A percentile compares a stretch with the other conserved stretches of the same genome.
These are phyloP conservation scores for Plasmodium falciparum DNA, from an alignment of 169 alveolate genomes.

Conservation along the genomic window DNA sequence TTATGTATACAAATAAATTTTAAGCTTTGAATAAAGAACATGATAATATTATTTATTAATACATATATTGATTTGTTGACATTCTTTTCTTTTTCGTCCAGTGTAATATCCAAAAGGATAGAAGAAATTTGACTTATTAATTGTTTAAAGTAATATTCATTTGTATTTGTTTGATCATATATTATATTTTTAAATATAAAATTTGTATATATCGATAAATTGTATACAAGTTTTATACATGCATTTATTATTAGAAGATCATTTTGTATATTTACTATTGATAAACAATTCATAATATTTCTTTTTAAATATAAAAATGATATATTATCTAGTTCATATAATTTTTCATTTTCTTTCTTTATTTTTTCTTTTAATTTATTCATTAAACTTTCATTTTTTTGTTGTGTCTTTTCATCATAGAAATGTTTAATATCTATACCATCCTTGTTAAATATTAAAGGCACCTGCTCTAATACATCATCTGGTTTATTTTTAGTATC, in stretches of 20 bases:
- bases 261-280: background rate
- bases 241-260: background rate
- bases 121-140: conserved; percentile 4
- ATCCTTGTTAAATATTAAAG: background rate
- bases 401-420: too few relatives aligned
- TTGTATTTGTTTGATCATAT: background rate
- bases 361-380: conserved; percentile 16
- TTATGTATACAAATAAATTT: conserved; percentile 8
- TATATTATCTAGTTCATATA: conserved; percentile 5
- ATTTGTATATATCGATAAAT: conserved; percentile 36
- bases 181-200: background rate
- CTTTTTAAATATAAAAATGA: background rate
- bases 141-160: background rate
- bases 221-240: conserved; percentile 26
- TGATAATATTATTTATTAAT: conserved; percentile 12
- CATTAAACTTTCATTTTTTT: background rate
- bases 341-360: conserved; percentile 12
- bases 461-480: background rate
- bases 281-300: background rate
- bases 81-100: background rate
- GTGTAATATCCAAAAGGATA: background rate
- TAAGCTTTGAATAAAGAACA: conserved; percentile 26
- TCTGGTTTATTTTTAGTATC: background rate
- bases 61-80: background rate
- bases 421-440: too few relatives aligned